phyloP scores from a whole-genome alignment of 2,329 filamentous ascomycete genomes.

The Delphinella strobiligena region DNA sequence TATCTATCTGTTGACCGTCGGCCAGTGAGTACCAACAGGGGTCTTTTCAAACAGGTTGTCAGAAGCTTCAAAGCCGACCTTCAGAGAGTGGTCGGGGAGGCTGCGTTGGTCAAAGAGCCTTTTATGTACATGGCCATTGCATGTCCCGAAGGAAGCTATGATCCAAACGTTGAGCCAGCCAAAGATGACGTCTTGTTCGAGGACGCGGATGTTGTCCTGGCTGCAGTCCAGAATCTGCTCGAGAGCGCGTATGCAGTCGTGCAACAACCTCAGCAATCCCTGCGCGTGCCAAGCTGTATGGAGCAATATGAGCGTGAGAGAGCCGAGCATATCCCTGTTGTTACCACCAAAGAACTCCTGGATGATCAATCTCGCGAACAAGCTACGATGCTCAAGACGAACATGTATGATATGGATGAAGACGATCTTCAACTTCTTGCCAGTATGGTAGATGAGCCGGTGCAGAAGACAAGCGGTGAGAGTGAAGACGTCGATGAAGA shows the following conservation, averaged over 20 bases:
- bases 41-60: conserved; percentile 48
- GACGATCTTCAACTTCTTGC: conserved; percentile 18
- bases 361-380: conserved; percentile 7
- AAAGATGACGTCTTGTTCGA: conserved; percentile 63
- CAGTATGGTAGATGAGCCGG: conserved; percentile 3
- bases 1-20: conserved; percentile 60
- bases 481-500: conserved; percentile 21
- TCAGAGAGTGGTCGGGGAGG: conserved; percentile 14
- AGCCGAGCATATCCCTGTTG: background rate
- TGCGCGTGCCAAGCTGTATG: background rate
- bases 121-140: conserved; percentile 54
- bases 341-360: background rate
- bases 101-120: conserved; percentile 32
- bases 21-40: conserved; percentile 45
- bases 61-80: conserved; percentile 41
- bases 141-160: conserved; percentile 53
- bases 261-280: background rate
- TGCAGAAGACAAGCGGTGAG: conserved; percentile 10
- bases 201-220: conserved; percentile 38
- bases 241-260: conserved; percentile 20
- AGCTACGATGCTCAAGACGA: conserved; percentile 10
- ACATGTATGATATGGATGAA: conserved; percentile 25
- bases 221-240: conserved; percentile 33
- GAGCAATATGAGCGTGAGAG: background rate
- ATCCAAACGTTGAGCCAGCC: conserved; percentile 57